These are phyloP conservation scores for Cladophialophora carrionii DNA, from an alignment of 2,329 filamentous ascomycete species.

Conservation along the genomic window DNA sequence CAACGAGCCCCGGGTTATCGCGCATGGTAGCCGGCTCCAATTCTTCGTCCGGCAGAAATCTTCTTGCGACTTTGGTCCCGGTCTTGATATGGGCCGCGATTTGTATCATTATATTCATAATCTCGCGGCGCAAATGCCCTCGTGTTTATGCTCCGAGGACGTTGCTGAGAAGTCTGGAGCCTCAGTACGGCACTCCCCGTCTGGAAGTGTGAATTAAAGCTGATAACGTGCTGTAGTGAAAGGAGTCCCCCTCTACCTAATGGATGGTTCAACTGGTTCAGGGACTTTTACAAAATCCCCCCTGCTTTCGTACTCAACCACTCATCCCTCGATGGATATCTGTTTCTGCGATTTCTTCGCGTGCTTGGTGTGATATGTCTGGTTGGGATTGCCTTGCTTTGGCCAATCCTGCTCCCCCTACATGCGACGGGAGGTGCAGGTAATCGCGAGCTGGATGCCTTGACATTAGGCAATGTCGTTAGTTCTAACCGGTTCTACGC, in stretches of 20 bases:
- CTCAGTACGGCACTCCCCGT: conserved; percentile 49
- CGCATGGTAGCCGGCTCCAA: conserved; percentile 44
- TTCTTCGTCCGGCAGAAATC: conserved; percentile 48
- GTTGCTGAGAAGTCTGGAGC: conserved; percentile 54
- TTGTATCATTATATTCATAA: conserved; percentile 58
- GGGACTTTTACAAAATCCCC: conserved; percentile 42
- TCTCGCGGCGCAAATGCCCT: conserved; percentile 53
- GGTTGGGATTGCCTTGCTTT: conserved; percentile 78
- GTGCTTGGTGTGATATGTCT: conserved; percentile 77
- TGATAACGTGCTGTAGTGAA: conserved; percentile 39
- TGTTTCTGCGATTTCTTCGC: conserved; percentile 85
- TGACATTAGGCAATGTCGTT: conserved; percentile 77
- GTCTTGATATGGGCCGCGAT: conserved; percentile 55
- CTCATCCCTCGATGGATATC: conserved; percentile 86
- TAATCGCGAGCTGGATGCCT: conserved; percentile 69
- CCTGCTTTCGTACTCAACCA: conserved; percentile 76
- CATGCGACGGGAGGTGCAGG: conserved; percentile 80
- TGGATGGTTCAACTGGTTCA: conserved; percentile 46
- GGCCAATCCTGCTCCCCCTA: conserved; percentile 84
- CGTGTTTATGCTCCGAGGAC: conserved; percentile 62
- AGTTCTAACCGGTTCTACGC: conserved; percentile 72
- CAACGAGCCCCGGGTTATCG: conserved; percentile 47
- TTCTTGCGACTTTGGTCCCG: conserved; percentile 59
- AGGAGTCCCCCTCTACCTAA: conserved; percentile 39
- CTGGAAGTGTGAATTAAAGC: not conserved